Conservation (phyloP, 768 basidiomycete species). For the Dioszegia aurantiaca region DNA sequence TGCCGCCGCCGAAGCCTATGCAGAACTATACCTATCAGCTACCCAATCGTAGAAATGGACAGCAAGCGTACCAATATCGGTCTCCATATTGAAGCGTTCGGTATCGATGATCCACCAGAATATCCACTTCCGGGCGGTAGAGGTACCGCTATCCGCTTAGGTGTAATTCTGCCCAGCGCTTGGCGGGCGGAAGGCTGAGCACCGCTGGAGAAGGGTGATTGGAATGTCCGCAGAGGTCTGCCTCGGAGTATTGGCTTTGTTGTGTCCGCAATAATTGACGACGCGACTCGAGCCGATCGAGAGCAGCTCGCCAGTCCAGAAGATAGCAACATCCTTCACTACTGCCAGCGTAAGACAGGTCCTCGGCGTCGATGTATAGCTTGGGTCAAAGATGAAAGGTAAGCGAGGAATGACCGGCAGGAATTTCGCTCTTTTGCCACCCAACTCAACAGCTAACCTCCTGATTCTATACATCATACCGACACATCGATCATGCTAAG, state of each 20-base stretch:
- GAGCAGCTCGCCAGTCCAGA: constrained; percentile 9
- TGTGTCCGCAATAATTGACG: neutral
- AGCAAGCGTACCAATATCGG: constrained; percentile 34
- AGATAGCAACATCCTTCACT: neutral
- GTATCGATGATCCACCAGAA: constrained; percentile 15
- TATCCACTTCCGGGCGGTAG: constrained; percentile 20
- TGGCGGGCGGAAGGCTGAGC: constrained; percentile 19
- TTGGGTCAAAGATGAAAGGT: neutral
- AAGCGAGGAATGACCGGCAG: neutral
- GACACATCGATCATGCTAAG: constrained; percentile 6
- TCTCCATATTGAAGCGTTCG: constrained; percentile 38
- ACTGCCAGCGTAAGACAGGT: too few species aligned
- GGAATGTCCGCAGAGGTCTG: neutral
- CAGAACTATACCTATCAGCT: constrained; percentile 37
- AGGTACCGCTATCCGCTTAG: constrained; percentile 41
- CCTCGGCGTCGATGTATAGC: too few species aligned
- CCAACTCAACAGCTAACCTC: neutral
- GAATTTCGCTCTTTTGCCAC: constrained; percentile 1
- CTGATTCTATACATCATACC: neutral
- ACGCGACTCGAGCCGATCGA: neutral
- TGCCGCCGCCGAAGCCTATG: constrained; percentile 38
- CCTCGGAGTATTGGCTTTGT: neutral
- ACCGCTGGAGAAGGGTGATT: constrained; percentile 5
- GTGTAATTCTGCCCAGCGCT: constrained; percentile 42
- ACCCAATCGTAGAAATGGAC: neutral